These are phyloP conservation scores for Diplosphaera chodatii DNA, from an alignment of 139 green algal genomes.

Conservation along the genomic window DNA sequence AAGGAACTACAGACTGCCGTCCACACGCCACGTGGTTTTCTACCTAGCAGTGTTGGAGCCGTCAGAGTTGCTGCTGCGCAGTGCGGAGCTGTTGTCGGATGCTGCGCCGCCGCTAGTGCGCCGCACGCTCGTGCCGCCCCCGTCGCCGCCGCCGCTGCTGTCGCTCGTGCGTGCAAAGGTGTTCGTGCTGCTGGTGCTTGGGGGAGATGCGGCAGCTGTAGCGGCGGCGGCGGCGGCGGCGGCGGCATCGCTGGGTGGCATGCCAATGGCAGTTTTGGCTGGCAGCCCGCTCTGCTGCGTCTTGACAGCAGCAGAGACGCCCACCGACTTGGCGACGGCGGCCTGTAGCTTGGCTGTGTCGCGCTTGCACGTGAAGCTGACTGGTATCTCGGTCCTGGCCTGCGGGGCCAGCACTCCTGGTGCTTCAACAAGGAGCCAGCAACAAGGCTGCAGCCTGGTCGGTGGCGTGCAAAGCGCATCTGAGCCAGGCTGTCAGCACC, in stretches of 20 bases:
- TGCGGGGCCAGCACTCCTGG: neutral
- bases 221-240: too few relatives aligned
- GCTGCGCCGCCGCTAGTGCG: neutral
- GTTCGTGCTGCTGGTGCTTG: too few relatives aligned
- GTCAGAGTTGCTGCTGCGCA: neutral
- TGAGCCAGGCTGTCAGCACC: too few relatives aligned
- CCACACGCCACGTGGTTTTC: too few relatives aligned
- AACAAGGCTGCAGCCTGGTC: too few relatives aligned
- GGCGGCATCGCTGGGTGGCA: too few relatives aligned
- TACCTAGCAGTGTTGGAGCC: neutral
- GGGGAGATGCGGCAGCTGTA: neutral
- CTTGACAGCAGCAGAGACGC: too few relatives aligned
- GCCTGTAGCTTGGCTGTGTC: neutral
- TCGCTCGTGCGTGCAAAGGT: neutral
- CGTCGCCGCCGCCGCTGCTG: neutral
- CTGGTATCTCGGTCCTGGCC: neutral
- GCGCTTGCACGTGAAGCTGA: neutral
- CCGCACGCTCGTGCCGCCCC: too few relatives aligned
- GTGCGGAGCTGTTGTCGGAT: neutral
- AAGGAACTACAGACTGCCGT: neutral
- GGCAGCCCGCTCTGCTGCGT: too few relatives aligned
- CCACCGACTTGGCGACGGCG: neutral
- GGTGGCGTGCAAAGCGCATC: too few relatives aligned
- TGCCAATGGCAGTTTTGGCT: too few relatives aligned
- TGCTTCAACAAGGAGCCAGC: too few relatives aligned